phyloP scores from a whole-genome alignment of 306 rosid genomes.

The Lablab purpureus region DNA sequence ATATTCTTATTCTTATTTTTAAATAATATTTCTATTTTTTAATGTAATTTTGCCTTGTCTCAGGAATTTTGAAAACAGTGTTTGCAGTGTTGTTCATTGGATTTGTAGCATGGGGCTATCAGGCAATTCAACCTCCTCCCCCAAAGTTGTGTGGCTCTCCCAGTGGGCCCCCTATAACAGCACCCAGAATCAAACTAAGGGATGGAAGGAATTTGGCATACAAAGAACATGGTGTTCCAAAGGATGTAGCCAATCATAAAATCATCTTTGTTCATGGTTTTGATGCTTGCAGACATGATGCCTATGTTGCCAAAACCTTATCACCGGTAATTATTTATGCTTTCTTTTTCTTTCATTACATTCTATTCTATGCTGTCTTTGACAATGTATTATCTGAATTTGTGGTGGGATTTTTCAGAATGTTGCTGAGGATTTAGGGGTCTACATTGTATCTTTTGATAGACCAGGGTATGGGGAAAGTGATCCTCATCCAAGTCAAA shows the following conservation, averaged over 20 bases:
- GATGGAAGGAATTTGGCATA: slow-evolving; percentile 93
- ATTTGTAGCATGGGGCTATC: slow-evolving; percentile 77
- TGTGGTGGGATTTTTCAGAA: slow-evolving; percentile 53
- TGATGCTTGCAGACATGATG: slow-evolving; percentile 72
- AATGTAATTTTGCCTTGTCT: slow-evolving; percentile 27
- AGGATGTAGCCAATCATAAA: slow-evolving; percentile 70
- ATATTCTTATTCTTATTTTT: background rate
- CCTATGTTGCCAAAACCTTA: slow-evolving; percentile 50
- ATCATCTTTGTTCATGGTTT: slow-evolving; percentile 69
- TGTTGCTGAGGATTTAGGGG: slow-evolving; percentile 61
- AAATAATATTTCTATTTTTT: background rate
- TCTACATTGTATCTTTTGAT: slow-evolving; percentile 74
- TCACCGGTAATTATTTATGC: slow-evolving; percentile 59
- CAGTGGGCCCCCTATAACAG: slow-evolving; percentile 74
- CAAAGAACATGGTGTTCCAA: slow-evolving; percentile 76
- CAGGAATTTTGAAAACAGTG: slow-evolving; percentile 70
- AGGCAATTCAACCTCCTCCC: slow-evolving; percentile 76
- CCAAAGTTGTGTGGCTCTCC: slow-evolving; percentile 77
- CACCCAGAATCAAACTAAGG: slow-evolving; percentile 74
- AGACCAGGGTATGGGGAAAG: slow-evolving; percentile 92
- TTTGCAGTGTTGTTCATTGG: slow-evolving; percentile 61
- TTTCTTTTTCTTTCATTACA: background rate
- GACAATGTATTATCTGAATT: slow-evolving; percentile 29
- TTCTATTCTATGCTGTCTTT: background rate
- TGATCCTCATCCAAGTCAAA: slow-evolving; percentile 79